These are phyloP conservation scores for Aspergillus sp. DNA, from an alignment of 2,329 filamentous ascomycete species.

Conservation along the genomic window DNA sequence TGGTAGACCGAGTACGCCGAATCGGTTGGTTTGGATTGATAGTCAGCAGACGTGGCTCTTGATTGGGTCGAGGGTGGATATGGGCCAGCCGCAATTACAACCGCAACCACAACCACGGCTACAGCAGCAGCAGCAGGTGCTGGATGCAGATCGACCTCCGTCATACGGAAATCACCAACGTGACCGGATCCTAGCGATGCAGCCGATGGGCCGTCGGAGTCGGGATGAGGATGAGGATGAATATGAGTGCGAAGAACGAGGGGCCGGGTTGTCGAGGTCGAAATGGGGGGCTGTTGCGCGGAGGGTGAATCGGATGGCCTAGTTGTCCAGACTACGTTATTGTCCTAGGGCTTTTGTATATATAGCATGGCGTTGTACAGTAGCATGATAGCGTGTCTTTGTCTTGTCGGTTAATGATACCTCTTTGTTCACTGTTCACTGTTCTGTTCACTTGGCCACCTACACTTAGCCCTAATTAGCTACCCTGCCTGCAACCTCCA, in stretches of 20 bases:
- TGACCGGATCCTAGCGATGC: slow-evolving; percentile 3
- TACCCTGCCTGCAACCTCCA: too few species aligned
- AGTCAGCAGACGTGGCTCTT: slow-evolving; percentile 23
- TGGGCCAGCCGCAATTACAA: neutral
- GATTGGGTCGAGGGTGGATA: too few species aligned
- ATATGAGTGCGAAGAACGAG: too few species aligned
- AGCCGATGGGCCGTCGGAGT: neutral
- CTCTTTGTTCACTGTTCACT: too few species aligned
- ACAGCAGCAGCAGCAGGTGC: too few species aligned
- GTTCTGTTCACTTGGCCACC: too few species aligned
- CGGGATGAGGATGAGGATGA: neutral
- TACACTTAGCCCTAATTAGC: too few species aligned
- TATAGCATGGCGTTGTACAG: too few species aligned
- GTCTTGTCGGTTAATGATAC: too few species aligned
- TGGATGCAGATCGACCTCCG: slow-evolving; percentile 15
- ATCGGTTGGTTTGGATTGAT: slow-evolving; percentile 24
- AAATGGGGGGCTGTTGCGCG: slow-evolving; percentile 19
- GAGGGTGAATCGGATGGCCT: slow-evolving; percentile 10
- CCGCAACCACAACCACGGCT: neutral
- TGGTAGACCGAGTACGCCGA: too few species aligned
- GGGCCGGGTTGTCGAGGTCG: slow-evolving; percentile 8
- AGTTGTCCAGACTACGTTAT: neutral
- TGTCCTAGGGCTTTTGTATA: too few species aligned
- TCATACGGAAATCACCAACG: slow-evolving; percentile 21
- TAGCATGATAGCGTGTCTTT: too few species aligned